Conservation (phyloP, 2,329 filamentous ascomycete genomes). For the Penicillium sp. region DNA sequence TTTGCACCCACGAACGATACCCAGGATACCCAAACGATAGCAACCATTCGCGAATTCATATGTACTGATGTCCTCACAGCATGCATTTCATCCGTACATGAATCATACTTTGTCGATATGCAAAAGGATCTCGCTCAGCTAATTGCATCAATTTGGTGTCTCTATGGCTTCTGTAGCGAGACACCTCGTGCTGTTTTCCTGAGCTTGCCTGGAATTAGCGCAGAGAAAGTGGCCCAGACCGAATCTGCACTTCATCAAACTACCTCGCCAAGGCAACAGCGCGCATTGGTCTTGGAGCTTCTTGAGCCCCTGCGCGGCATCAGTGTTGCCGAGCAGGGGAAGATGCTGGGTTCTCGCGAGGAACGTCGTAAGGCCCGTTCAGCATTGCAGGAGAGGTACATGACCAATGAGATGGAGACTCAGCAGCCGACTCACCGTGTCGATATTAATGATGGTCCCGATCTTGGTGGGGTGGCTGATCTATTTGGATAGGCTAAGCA, state of each 20-base stretch:
- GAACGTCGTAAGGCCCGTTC: constrained; percentile 44
- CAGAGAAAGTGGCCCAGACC: constrained; percentile 64
- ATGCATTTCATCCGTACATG: constrained; percentile 85
- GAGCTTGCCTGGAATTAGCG: constrained; percentile 72
- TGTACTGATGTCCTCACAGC: constrained; percentile 84
- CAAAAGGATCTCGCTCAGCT: constrained; percentile 87
- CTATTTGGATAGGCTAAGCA: constrained; percentile 47
- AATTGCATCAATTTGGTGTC: constrained; percentile 78
- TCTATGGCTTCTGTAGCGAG: constrained; percentile 66
- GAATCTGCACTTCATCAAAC: constrained; percentile 57
- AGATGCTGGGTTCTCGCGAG: constrained; percentile 55
- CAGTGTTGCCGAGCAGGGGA: constrained; percentile 89
- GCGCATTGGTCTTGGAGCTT: constrained; percentile 77
- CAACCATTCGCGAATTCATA: constrained; percentile 83
- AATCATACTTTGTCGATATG: constrained; percentile 93
- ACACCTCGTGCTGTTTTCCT: constrained; percentile 76
- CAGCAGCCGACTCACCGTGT: constrained; percentile 42
- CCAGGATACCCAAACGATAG: constrained; percentile 51
- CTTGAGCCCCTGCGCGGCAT: constrained; percentile 84
- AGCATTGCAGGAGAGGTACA: constrained; percentile 43
- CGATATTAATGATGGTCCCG: constrained; percentile 48
- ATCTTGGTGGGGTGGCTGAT: constrained; percentile 53
- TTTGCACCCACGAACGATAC: constrained; percentile 56
- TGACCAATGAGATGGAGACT: constrained; percentile 46
- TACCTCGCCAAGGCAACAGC: constrained; percentile 68